A percentile compares a stretch with the other conserved stretches of the same genome.
Conservation (phyloP, 1,284 basidiomycete genomes). For the Fistulinella cinereoalba region DNA sequence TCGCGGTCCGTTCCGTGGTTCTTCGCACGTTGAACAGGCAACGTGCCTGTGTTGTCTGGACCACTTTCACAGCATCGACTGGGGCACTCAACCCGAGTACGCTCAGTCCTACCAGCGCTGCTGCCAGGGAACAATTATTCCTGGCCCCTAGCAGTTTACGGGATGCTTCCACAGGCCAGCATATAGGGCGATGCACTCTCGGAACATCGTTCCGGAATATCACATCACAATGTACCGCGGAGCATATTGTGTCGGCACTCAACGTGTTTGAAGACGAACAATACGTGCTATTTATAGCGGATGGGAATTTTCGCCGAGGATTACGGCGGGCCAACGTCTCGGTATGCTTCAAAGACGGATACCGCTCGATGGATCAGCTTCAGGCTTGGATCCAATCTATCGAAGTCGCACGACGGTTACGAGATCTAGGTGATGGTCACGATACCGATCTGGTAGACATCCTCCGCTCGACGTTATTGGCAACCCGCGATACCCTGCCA, state of each 20-base stretch:
- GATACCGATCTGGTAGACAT: constrained; percentile 13
- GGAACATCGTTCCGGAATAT: constrained; percentile 39
- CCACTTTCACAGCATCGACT: constrained; percentile 30
- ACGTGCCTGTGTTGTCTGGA: constrained; percentile 54
- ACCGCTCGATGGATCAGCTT: constrained; percentile 46
- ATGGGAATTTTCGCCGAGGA: not conserved
- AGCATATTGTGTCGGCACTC: constrained; percentile 14
- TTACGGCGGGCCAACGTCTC: constrained; percentile 22
- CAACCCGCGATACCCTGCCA: constrained; percentile 13
- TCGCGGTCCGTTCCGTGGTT: constrained; percentile 54
- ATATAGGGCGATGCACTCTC: constrained; percentile 43
- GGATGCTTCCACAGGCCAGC: constrained; percentile 29
- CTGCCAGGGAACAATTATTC: constrained; percentile 40
- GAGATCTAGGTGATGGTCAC: not conserved
- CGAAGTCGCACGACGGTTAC: constrained; percentile 17
- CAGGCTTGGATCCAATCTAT: constrained; percentile 56
- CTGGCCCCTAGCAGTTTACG: constrained; percentile 36
- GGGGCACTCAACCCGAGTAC: constrained; percentile 4
- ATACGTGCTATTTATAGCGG: constrained; percentile 48
- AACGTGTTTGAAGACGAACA: constrained; percentile 41
- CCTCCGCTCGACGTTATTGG: constrained; percentile 19
- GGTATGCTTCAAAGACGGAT: constrained; percentile 49
- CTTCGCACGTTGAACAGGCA: constrained; percentile 60
- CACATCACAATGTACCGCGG: constrained; percentile 5
- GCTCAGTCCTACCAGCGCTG: constrained; percentile 34